Evolutionary conservation across 83 land plant species (phyloP).

Genomic region (Thuja plicata): DNA sequence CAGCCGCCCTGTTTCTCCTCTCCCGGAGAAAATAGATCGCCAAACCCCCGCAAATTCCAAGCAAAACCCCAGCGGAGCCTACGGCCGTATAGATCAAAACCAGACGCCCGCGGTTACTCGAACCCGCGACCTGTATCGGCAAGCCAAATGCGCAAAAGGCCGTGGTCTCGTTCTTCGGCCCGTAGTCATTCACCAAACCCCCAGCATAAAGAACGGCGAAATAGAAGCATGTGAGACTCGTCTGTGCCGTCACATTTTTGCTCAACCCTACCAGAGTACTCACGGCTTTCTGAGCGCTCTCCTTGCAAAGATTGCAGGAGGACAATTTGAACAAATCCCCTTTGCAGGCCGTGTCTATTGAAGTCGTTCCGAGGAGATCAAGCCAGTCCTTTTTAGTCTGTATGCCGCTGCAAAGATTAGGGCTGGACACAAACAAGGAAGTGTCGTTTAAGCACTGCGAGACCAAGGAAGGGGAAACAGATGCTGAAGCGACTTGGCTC

Average conservation of each 20-base stretch:
- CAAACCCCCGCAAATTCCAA: slow-evolving; percentile 16
- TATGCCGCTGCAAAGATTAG: slow-evolving; percentile 40
- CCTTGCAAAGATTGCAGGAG: slow-evolving; percentile 30
- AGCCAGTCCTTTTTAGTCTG: slow-evolving; percentile 38
- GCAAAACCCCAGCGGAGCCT: slow-evolving; percentile 26
- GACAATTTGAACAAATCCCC: slow-evolving; percentile 24
- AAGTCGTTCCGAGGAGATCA: slow-evolving; percentile 26
- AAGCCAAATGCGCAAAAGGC: neutral
- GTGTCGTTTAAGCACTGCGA: slow-evolving; percentile 28
- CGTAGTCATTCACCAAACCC: slow-evolving; percentile 37
- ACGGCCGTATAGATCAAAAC: slow-evolving; percentile 26
- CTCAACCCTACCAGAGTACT: slow-evolving; percentile 19
- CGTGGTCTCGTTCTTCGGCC: slow-evolving; percentile 18
- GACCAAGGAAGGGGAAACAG: slow-evolving; percentile 30
- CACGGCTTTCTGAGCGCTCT: slow-evolving; percentile 29
- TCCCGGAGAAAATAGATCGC: slow-evolving; percentile 20
- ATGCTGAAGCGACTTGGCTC: slow-evolving; percentile 18
- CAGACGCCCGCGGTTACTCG: neutral
- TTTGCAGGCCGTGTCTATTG: slow-evolving; percentile 31
- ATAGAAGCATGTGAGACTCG: slow-evolving; percentile 23
- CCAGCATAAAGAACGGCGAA: slow-evolving; percentile 44
- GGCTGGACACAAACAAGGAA: slow-evolving; percentile 22
- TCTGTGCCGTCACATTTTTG: slow-evolving; percentile 18
- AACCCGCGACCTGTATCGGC: neutral
- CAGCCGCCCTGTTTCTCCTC: neutral